phyloP scores from a whole-genome alignment of 768 basidiomycete genomes.

The Melanogaster broomeanus region DNA sequence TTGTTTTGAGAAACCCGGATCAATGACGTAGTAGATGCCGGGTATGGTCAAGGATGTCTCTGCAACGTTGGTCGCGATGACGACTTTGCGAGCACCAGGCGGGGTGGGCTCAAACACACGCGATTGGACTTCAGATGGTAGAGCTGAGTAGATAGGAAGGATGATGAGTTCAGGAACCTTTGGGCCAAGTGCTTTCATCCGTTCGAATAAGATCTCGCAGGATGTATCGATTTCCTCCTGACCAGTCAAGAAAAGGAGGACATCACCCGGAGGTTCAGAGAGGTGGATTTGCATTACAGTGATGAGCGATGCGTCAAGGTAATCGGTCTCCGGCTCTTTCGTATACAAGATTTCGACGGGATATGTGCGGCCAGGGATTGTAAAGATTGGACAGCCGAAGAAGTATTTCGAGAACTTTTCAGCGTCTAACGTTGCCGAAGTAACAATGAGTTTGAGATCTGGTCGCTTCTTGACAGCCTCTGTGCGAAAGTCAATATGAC shows the following conservation, averaged over 20 bases:
- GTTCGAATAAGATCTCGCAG: slow-evolving; percentile 96
- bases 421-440: slow-evolving; percentile 97
- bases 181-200: slow-evolving; percentile 98
- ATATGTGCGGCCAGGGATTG: slow-evolving; percentile 99
- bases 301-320: slow-evolving; percentile 96
- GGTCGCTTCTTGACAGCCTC: slow-evolving; percentile 94
- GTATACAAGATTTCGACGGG: slow-evolving; percentile 98
- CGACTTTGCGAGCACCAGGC: slow-evolving; percentile 97
- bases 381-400: slow-evolving; percentile 98
- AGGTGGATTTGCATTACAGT: slow-evolving; percentile 99
- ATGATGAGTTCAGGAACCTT: slow-evolving; percentile 98
- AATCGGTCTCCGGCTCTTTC: slow-evolving; percentile 97
- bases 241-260: slow-evolving; percentile 96
- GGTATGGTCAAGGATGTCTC: slow-evolving; percentile 98
- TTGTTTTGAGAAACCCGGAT: slow-evolving; percentile 98
- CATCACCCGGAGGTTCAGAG: slow-evolving; percentile 95
- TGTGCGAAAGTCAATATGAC: slow-evolving; percentile 36
- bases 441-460: slow-evolving; percentile 97
- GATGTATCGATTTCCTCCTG: slow-evolving; percentile 99
- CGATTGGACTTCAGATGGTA: slow-evolving; percentile 97
- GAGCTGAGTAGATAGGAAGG: slow-evolving; percentile 95
- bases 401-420: slow-evolving; percentile 99
- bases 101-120: slow-evolving; percentile 98
- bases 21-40: slow-evolving; percentile 98
- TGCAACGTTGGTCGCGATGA: slow-evolving; percentile 99